Evolutionary conservation across 2,329 filamentous ascomycete genomes (phyloP).

Genomic region (Calonectria pauciramosa): DNA sequence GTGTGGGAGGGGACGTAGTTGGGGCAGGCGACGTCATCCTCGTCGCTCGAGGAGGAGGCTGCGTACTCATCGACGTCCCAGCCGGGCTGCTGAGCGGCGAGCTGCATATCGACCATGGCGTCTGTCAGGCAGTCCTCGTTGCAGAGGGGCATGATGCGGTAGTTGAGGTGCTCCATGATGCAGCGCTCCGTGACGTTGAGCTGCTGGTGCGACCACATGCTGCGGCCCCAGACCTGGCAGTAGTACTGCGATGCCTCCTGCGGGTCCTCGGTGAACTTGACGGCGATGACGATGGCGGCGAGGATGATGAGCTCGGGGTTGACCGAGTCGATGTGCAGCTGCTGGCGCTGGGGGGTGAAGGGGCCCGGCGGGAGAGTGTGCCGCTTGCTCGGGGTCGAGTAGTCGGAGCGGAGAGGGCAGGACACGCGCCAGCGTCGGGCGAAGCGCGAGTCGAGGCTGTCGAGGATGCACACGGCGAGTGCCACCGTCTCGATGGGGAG

Average conservation of each 20-base stretch:
- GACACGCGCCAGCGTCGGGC: constrained; percentile 72
- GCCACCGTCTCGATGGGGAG: constrained; percentile 74
- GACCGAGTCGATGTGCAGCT: constrained; percentile 72
- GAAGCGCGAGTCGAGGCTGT: constrained; percentile 74
- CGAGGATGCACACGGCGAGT: constrained; percentile 75
- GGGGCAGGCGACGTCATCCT: constrained; percentile 42
- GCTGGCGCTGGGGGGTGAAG: constrained; percentile 48
- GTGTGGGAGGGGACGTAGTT: constrained; percentile 49
- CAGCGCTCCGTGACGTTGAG: constrained; percentile 74
- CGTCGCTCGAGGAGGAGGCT: constrained; percentile 44
- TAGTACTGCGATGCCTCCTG: constrained; percentile 68
- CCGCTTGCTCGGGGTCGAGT: constrained; percentile 54
- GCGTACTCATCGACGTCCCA: constrained; percentile 46
- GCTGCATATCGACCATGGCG: constrained; percentile 74
- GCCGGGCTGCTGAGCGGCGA: constrained; percentile 59
- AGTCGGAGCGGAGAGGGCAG: constrained; percentile 62
- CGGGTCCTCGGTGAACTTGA: constrained; percentile 75
- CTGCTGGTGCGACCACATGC: constrained; percentile 71
- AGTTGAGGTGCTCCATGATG: constrained; percentile 75
- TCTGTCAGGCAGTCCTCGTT: constrained; percentile 69
- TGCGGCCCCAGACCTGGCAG: constrained; percentile 65
- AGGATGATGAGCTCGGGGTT: constrained; percentile 74
- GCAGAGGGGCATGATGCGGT: constrained; percentile 73
- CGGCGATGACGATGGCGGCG: constrained; percentile 73
- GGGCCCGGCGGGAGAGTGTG: constrained; percentile 63